These are phyloP conservation scores for Candida piceae DNA, from an alignment of 805 yeast species.

Conservation along the genomic window DNA sequence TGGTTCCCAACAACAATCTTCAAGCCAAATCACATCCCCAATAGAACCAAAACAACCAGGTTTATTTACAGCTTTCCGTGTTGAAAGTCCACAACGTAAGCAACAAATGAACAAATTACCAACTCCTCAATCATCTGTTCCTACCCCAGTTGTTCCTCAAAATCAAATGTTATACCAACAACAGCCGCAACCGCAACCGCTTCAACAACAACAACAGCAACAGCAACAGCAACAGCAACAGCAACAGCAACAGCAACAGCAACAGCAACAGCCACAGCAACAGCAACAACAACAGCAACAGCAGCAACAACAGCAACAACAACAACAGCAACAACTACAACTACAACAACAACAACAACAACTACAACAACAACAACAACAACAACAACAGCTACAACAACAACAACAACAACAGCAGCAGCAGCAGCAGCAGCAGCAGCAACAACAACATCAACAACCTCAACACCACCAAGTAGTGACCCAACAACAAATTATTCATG, in stretches of 20 bases:
- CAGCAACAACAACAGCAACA: constrained; percentile 1
- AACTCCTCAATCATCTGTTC: background rate
- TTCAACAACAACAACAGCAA: constrained; percentile 2
- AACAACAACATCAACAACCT: too few relatives aligned
- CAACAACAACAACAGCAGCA: too few relatives aligned
- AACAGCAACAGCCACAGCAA: background rate
- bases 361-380: background rate
- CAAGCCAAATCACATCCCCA: background rate
- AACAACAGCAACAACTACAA: background rate
- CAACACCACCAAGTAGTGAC: too few relatives aligned
- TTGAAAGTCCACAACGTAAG: background rate
- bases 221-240: constrained; percentile 4
- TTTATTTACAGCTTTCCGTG: background rate
- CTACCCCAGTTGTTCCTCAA: background rate
- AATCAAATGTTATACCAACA: background rate
- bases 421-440: too few relatives aligned
- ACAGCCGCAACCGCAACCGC: background rate
- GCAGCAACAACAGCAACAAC: constrained; percentile 2
- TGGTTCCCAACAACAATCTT: background rate
- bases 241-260: background rate
- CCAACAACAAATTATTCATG: too few relatives aligned
- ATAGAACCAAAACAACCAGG: background rate
- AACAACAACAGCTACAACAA: background rate
- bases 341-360: background rate
- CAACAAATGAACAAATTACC: background rate